These are phyloP conservation scores for Epichloe festucae DNA, from an alignment of 2,329 filamentous ascomycete genomes.

Conservation along the genomic window DNA sequence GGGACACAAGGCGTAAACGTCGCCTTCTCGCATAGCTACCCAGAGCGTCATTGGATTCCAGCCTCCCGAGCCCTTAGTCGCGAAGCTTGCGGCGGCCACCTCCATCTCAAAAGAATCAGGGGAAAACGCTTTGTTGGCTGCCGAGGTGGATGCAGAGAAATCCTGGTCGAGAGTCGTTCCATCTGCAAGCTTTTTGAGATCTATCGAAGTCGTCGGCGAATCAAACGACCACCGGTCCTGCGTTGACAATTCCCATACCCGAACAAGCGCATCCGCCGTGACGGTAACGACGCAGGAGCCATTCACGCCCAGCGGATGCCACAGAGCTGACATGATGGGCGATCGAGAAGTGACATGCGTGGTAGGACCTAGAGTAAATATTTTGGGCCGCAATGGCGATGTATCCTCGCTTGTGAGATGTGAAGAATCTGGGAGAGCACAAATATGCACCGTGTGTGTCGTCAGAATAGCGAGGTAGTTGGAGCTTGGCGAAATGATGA, in stretches of 20 bases:
- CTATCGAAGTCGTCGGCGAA: constrained; percentile 67
- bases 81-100: constrained; percentile 78
- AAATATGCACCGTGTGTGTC: constrained; percentile 76
- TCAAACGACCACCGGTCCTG: constrained; percentile 80
- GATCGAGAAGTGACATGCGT: constrained; percentile 81
- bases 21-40: constrained; percentile 88
- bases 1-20: constrained; percentile 87
- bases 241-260: constrained; percentile 82
- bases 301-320: constrained; percentile 83
- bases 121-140: constrained; percentile 74
- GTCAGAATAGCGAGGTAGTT: constrained; percentile 79
- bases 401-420: constrained; percentile 59
- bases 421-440: constrained; percentile 68
- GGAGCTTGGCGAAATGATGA: constrained; percentile 69
- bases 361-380: constrained; percentile 83
- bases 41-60: constrained; percentile 97
- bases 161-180: constrained; percentile 73
- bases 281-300: constrained; percentile 77
- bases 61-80: constrained; percentile 52
- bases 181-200: constrained; percentile 79
- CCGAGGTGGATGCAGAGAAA: constrained; percentile 61
- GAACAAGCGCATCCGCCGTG: constrained; percentile 75
- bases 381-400: constrained; percentile 63
- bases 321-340: constrained; percentile 67
- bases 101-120: constrained; percentile 89